Base-by-base conservation (phyloP, 2,329 filamentous ascomycete genomes). In the Chaetomiaceae sp. region DNA sequence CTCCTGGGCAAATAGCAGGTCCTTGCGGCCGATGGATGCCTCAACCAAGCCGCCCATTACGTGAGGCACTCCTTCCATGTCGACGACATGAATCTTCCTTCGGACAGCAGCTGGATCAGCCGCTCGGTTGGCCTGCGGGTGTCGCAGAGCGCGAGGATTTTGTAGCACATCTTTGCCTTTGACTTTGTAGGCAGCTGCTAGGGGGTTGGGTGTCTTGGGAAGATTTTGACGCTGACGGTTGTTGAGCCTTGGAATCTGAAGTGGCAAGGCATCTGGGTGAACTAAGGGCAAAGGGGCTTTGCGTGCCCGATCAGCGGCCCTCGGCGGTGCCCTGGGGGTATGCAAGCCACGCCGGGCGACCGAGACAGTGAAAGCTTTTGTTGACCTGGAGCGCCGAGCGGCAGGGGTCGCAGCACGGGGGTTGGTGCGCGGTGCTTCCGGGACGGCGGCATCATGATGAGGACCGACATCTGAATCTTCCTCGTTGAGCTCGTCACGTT, bases 21-120 rank as follows among this genome's bases (percentile, higher is more conserved):
- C 33, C 2, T 30, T 44, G 35, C 46, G 27, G 16, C 40, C 50
- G 14, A 35, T 1, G 1, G 44, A 44, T 8, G 5, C 25, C 17
- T 53, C 50, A 7, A 45, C 50, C 34, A 53, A 23, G 4, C 40
- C 50, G 16, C 50, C 50, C 6, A 48, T 9, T 3, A 44, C 41
- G 16, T 53, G 50, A 10, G 17, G 33, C 4, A 44, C 19, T 13
- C 38, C 50, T 7, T 47, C 25, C 50, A 48, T 48, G 25, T 51
- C 33, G n/a, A 43, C 4, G 1, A 6, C n/a, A 1, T 25, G 8
- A 17, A n/a, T 13, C 19, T 9, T 23, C 30, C 10, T 10, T 5
- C 2, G 27, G 14, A 3, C 12, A 25, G 1, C 17, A 14, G 25
- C 23, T 20, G 47, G 6, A 5, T 16, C 3, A 13, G 23, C 17